Base-by-base conservation (phyloP, 176 grass and related monocot genomes). In the Chrysopogon serrulatus region DNA sequence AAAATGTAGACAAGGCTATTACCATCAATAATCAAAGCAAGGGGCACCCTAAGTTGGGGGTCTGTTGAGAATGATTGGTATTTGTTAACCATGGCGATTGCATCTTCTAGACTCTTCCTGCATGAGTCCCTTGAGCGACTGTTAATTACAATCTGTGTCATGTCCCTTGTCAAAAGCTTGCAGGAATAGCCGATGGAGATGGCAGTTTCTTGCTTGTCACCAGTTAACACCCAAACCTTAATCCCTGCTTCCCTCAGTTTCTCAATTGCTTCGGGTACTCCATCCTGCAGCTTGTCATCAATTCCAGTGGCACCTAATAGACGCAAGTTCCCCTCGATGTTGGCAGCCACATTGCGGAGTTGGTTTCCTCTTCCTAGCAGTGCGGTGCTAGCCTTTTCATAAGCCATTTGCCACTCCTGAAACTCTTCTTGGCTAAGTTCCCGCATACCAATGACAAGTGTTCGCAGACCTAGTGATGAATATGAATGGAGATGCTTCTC, bases 201-300 rank as follows among this genome's bases (percentile, higher is more conserved):
- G 24, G 96, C 96, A 28, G 96, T 99, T 90, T 99, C 96, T 90
- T 99, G 96, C 85, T 99, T 99, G 81, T 99, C 96, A 44, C 96
- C 96, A 18, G 96, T 99, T 83, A 99, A 78, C 65, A 99, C 91
- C 96, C 96, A 96, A 69, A 99, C 93, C 65, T 94, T 99, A 68
- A 99, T 96, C 73, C 86, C 96, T 61, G 96, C 96, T 79, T 94
- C 76, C 76, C 96, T 90, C 23, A 99, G 82, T 36, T 89, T 93
- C 84, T 96, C 93, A 33, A 99, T 99, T 51, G 96, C 93, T 88
- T 99, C 96, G 31, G 96, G 96, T 8, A 99, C 96, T 27, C 96
- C 96, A 54, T 90, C 82, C 73, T 99, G 96, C 76, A 99, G 82
- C 77, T 91, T 99, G 78, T 99, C 96, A 71, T 99, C 96, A 26